Conservation (phyloP, 495 filamentous ascomycete genomes). For the Talaromyces wortmannii region DNA sequence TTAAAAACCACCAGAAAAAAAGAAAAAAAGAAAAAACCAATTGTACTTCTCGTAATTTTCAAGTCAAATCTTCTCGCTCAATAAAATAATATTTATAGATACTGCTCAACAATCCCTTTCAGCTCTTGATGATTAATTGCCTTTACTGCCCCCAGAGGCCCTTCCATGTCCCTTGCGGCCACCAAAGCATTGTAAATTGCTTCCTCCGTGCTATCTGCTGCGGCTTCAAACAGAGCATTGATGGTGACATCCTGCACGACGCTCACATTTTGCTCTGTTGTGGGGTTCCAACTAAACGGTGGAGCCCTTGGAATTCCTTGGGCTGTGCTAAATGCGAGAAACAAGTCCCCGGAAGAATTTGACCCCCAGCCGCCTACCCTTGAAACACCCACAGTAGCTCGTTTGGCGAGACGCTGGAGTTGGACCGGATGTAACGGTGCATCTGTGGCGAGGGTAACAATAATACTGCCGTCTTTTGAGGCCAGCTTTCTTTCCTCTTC, state of each 20-base stretch:
- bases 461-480: slow-evolving; percentile 46
- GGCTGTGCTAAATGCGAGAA: slow-evolving; percentile 46
- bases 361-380: slow-evolving; percentile 40
- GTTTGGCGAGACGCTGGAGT: slow-evolving; percentile 44
- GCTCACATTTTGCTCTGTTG: slow-evolving; percentile 20
- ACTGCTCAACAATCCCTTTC: slow-evolving; percentile 38
- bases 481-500: slow-evolving; percentile 19
- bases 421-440: slow-evolving; percentile 43
- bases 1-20: no score
- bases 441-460: slow-evolving; percentile 44
- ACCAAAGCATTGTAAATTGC: slow-evolving; percentile 45
- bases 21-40: no score
- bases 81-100: slow-evolving; percentile 9
- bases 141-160: slow-evolving; percentile 28
- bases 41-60: no score
- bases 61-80: no score
- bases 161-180: slow-evolving; percentile 41
- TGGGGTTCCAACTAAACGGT: slow-evolving; percentile 22
- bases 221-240: slow-evolving; percentile 41
- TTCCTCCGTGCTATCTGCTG: slow-evolving; percentile 45
- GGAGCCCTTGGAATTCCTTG: slow-evolving; percentile 23
- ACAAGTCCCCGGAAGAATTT: slow-evolving; percentile 46
- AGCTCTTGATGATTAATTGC: slow-evolving; percentile 39
- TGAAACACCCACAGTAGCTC: slow-evolving; percentile 43
- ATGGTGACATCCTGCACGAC: slow-evolving; percentile 41